A percentile compares a stretch with the other conserved stretches of the same genome.
Evolutionary conservation across 352 stramenopile species (phyloP).

Genomic region (Globisporangium acanthophoron): DNA sequence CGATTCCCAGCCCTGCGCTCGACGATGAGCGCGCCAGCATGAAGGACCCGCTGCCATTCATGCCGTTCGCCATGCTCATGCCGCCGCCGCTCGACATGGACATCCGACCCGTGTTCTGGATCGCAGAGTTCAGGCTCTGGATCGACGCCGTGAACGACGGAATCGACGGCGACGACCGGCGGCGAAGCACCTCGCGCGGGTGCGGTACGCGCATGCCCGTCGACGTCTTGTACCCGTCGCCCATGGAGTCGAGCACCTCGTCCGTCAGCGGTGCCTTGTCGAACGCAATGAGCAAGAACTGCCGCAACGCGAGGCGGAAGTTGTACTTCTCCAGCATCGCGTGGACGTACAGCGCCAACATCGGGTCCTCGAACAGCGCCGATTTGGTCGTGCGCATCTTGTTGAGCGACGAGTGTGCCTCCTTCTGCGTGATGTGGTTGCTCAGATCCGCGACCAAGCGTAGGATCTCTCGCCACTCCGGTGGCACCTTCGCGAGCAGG

Average conservation of each 20-base stretch:
- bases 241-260: constrained; percentile 68
- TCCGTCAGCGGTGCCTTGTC: constrained; percentile 66
- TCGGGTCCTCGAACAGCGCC: constrained; percentile 76
- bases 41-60: constrained; percentile 8
- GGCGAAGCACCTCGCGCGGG: constrained; percentile 46
- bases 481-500: constrained; percentile 62
- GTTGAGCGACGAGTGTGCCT: constrained; percentile 81
- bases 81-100: constrained; percentile 35
- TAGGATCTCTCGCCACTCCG: constrained; percentile 75
- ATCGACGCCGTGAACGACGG: constrained; percentile 84
- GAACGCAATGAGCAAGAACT: constrained; percentile 86
- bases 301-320: constrained; percentile 75
- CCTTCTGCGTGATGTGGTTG: constrained; percentile 89
- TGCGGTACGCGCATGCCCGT: constrained; percentile 38
- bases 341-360: constrained; percentile 79
- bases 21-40: constrained; percentile 14
- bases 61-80: constrained; percentile 3
- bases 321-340: constrained; percentile 81
- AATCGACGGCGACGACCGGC: constrained; percentile 81
- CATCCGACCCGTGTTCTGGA: constrained; percentile 65
- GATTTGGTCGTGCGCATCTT: constrained; percentile 69
- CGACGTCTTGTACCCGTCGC: constrained; percentile 42
- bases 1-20: constrained; percentile 16
- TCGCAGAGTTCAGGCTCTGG: constrained; percentile 72
- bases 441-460: constrained; percentile 77